Evolutionary conservation across 192 early-diverging fungal species (phyloP).

Genomic region (Linnemannia hyalina): DNA sequence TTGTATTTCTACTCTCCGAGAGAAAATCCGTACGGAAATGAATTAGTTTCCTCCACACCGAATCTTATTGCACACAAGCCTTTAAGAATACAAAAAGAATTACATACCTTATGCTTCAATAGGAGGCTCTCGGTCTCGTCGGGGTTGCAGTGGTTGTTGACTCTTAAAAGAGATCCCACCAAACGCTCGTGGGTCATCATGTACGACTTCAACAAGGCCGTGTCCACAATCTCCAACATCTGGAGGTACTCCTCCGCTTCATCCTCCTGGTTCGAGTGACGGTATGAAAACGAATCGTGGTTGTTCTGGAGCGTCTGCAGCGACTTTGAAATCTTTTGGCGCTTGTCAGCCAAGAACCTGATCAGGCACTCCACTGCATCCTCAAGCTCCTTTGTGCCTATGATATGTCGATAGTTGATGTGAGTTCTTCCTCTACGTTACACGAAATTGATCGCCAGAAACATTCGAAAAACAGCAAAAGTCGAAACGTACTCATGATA

Average conservation of each 20-base stretch:
- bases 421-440: background rate
- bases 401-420: background rate
- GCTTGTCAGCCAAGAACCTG: conserved; percentile 90
- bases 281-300: conserved; percentile 40
- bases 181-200: conserved; percentile 87
- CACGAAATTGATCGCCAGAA: background rate
- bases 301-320: conserved; percentile 40
- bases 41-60: background rate
- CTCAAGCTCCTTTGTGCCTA: conserved; percentile 71
- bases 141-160: conserved; percentile 90
- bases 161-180: conserved; percentile 91
- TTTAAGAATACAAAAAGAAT: background rate
- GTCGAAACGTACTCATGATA: conserved; percentile 42
- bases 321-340: conserved; percentile 77
- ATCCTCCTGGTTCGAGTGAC: conserved; percentile 49
- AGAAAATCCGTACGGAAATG: background rate
- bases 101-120: conserved; percentile 74
- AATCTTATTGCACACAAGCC: too few relatives aligned
- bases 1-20: conserved; percentile 71
- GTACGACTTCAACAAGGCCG: conserved; percentile 91
- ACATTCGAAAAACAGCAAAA: background rate
- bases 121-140: conserved; percentile 86
- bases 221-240: conserved; percentile 84
- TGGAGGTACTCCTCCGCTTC: conserved; percentile 45
- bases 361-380: conserved; percentile 77